Conservation (phyloP, 225 moss, liverwort and hornwort species). For the Pseudoscleropodium purum region DNA sequence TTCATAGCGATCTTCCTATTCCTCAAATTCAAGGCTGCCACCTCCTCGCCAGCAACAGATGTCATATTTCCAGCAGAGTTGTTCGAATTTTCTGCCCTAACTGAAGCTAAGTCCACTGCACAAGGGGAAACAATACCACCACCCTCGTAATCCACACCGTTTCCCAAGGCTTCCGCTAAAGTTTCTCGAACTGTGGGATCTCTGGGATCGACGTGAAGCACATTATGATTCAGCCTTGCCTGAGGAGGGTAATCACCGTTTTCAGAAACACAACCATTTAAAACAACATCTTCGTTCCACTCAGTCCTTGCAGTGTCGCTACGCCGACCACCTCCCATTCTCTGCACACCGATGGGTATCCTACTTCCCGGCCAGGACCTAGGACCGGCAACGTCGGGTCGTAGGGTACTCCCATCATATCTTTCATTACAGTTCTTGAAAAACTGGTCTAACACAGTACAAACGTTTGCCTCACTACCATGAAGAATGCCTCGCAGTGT, state of each 20-base stretch:
- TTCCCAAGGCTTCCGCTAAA: not conserved
- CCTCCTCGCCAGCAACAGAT: not conserved
- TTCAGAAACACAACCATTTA: not conserved
- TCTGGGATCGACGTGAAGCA: not conserved
- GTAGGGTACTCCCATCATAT: slow-evolving; percentile 25
- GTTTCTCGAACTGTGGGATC: not conserved
- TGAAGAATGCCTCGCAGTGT: slow-evolving; percentile 45
- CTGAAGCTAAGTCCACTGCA: not conserved
- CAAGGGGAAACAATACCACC: not conserved
- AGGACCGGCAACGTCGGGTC: slow-evolving; percentile 38
- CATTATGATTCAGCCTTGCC: not conserved
- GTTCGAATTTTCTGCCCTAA: not conserved
- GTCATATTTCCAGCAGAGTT: not conserved
- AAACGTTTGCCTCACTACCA: slow-evolving; percentile 32
- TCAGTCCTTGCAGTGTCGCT: not conserved
- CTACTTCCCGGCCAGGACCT: not conserved
- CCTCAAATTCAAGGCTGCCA: not conserved
- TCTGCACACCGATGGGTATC: not conserved
- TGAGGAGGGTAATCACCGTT: not conserved
- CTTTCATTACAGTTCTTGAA: slow-evolving; percentile 39
- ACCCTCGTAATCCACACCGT: not conserved
- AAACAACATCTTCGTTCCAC: not conserved
- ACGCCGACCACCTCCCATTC: slow-evolving; percentile 14
- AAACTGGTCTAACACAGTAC: slow-evolving; percentile 40
- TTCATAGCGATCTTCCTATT: not conserved